Percentiles rank a stretch among this genome's conserved stretches.
These are phyloP conservation scores for Tulasnella sp. DNA, from an alignment of 768 basidiomycete species.

Conservation along the genomic window DNA sequence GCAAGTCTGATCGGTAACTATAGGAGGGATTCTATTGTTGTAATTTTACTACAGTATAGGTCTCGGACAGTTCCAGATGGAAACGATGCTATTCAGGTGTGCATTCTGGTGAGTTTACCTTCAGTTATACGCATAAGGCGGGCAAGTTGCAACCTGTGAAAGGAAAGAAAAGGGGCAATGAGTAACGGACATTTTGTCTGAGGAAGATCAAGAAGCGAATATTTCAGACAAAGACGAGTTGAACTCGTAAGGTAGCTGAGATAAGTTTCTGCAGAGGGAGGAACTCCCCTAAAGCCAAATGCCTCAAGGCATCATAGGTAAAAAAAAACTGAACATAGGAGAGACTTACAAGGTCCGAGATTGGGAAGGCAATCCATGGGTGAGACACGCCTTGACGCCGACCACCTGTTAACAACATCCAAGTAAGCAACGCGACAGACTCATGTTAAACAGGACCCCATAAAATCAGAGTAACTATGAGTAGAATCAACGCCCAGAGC, in stretches of 20 bases:
- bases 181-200: not conserved
- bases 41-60: not conserved
- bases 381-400: not conserved
- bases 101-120: no score
- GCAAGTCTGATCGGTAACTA: not conserved
- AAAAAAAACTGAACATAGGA: not conserved
- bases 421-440: not conserved
- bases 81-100: not conserved
- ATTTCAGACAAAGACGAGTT: not conserved
- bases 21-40: not conserved
- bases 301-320: conserved; percentile 21
- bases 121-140: no score
- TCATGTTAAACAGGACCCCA: no score
- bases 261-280: conserved; percentile 17
- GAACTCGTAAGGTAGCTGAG: conserved; percentile 18
- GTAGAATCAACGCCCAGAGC: not conserved
- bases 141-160: no score
- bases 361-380: not conserved
- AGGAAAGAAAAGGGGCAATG: not conserved
- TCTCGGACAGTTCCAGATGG: not conserved
- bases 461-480: conserved; percentile 18
- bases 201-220: not conserved
- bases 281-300: conserved; percentile 19
- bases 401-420: not conserved
- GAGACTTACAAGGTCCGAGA: not conserved